These are phyloP conservation scores for Gossypium laxum DNA, from an alignment of 441 rosid species.

Conservation along the genomic window DNA sequence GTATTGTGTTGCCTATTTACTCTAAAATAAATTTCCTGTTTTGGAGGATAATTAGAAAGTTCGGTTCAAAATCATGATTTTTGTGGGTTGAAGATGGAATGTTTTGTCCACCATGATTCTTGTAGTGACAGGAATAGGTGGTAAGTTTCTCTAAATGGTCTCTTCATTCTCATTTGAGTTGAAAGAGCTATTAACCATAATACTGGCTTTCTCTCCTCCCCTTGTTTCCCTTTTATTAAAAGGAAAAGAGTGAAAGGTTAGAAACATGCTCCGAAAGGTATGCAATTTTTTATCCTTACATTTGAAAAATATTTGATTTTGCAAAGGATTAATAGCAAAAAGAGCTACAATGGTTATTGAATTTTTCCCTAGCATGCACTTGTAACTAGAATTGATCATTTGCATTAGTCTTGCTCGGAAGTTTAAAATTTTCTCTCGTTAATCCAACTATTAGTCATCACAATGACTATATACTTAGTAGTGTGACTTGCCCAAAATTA, in stretches of 20 bases:
- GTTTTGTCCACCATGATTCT: not conserved
- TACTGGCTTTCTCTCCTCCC: not conserved
- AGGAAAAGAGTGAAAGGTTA: not conserved
- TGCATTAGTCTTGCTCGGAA: not conserved
- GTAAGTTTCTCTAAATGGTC: not conserved
- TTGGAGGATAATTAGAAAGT: not conserved
- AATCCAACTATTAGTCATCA: not conserved
- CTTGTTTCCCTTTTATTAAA: not conserved
- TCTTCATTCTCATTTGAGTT: not conserved
- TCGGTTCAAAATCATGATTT: not conserved
- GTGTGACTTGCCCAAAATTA: not conserved
- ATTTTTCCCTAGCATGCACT: not conserved
- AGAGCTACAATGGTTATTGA: not conserved
- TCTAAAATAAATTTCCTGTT: not conserved
- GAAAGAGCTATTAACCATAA: not conserved
- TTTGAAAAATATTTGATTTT: not conserved
- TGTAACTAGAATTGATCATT: not conserved
- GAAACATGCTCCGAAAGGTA: not conserved
- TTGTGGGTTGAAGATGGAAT: not conserved
- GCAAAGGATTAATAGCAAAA: not conserved
- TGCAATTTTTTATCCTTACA: not conserved
- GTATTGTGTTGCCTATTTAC: not conserved
- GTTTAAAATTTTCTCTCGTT: not conserved
- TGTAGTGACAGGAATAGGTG: not conserved
- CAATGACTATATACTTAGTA: not conserved